phyloP scores from a whole-genome alignment of 306 rosid species.

The Prunus fruticosa region DNA sequence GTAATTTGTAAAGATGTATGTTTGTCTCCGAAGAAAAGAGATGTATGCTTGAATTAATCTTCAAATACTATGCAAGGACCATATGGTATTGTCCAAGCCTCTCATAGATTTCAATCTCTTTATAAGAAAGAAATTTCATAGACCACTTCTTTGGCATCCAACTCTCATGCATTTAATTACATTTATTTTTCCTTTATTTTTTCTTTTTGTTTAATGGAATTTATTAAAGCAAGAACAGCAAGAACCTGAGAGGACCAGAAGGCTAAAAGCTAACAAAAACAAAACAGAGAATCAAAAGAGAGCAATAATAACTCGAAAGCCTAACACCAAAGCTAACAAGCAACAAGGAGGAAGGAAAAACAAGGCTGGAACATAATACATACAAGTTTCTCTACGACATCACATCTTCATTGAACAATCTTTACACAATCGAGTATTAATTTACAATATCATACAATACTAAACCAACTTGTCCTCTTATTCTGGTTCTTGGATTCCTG shows the following conservation, averaged over 20 bases:
- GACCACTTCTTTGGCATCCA: too few relatives aligned
- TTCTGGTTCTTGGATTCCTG: not conserved
- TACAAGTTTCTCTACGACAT: not conserved
- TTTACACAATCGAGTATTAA: not conserved
- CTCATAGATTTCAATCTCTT: too few relatives aligned
- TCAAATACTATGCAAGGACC: not conserved
- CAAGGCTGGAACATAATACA: not conserved
- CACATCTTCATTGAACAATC: not conserved
- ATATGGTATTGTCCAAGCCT: not conserved
- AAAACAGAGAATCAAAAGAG: not conserved
- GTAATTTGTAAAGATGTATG: not conserved
- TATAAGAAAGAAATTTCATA: too few relatives aligned
- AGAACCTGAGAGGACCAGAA: too few relatives aligned
- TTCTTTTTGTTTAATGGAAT: too few relatives aligned
- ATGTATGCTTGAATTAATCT: not conserved
- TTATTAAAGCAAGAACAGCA: too few relatives aligned
- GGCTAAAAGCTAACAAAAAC: too few relatives aligned
- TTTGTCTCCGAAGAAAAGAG: not conserved
- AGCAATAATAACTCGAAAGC: not conserved
- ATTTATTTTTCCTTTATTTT: too few relatives aligned
- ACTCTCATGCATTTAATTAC: too few relatives aligned
- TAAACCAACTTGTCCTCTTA: not conserved
- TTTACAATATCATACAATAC: not conserved
- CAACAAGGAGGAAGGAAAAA: not conserved
- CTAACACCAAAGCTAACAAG: not conserved